These are phyloP conservation scores for Rhynchospora breviuscula DNA, from an alignment of 176 grass and related monocot genomes.

Conservation along the genomic window DNA sequence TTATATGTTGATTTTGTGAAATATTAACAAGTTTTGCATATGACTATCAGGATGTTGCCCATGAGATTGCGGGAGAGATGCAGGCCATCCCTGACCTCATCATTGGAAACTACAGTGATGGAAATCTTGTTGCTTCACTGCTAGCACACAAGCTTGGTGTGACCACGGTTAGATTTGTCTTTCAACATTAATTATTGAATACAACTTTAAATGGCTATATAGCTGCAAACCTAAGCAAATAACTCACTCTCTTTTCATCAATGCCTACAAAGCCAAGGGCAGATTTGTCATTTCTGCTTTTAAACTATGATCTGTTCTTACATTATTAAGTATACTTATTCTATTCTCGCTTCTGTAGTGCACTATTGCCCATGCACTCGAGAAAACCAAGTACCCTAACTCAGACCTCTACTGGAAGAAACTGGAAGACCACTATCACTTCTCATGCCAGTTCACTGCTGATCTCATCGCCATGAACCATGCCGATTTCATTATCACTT, in stretches of 20 bases:
- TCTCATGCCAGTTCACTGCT: slow-evolving; percentile 98
- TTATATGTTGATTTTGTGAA: not conserved
- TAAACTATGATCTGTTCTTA: not conserved
- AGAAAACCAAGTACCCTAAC: slow-evolving; percentile 99
- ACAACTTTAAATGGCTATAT: not conserved
- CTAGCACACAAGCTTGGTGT: slow-evolving; percentile 93
- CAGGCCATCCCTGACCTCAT: slow-evolving; percentile 89
- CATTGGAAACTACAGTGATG: slow-evolving; percentile 99
- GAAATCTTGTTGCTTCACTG: slow-evolving; percentile 95
- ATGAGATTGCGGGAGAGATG: slow-evolving; percentile 87
- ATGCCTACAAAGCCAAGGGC: not conserved
- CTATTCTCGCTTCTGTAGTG: slow-evolving; percentile 44
- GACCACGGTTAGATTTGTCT: slow-evolving; percentile 52
- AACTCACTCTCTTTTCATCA: not conserved
- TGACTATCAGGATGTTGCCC: slow-evolving; percentile 73
- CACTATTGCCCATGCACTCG: slow-evolving; percentile 95
- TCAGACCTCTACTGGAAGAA: slow-evolving; percentile 99
- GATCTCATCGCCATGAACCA: slow-evolving; percentile 99
- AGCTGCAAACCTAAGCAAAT: not conserved
- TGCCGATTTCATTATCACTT: slow-evolving; percentile 98
- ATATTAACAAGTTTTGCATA: not conserved
- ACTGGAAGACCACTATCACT: slow-evolving; percentile 97
- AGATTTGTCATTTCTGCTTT: slow-evolving; percentile 4
- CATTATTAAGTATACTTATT: not conserved
- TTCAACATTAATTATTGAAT: not conserved